phyloP scores from a whole-genome alignment of 2,329 filamentous ascomycete genomes.

The Juglanconis oblonga region DNA sequence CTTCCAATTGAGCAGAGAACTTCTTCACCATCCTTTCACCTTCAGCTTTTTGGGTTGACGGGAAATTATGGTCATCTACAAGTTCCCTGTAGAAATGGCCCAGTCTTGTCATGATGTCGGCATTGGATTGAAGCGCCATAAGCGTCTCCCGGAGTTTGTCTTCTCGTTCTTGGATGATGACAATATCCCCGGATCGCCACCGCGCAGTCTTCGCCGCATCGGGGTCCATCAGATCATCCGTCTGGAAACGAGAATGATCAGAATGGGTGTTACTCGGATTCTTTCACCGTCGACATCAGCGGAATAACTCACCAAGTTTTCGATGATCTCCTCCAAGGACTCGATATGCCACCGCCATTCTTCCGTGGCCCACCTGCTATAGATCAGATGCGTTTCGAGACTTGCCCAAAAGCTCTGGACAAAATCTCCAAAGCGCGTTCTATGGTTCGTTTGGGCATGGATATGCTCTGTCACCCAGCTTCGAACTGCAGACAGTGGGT shows the following conservation, averaged over 20 bases:
- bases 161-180: constrained; percentile 32
- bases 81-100: constrained; percentile 27
- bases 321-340: constrained; percentile 32
- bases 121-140: constrained; percentile 36
- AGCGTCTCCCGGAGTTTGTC: constrained; percentile 34
- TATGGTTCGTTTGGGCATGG: constrained; percentile 23
- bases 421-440: constrained; percentile 30
- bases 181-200: background rate
- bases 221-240: constrained; percentile 26
- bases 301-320: constrained; percentile 6
- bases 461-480: background rate
- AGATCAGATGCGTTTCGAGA: constrained; percentile 34
- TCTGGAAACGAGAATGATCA: background rate
- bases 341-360: constrained; percentile 41
- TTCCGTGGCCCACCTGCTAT: constrained; percentile 37
- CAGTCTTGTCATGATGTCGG: constrained; percentile 32
- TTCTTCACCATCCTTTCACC: constrained; percentile 11
- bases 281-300: too few relatives aligned
- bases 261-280: too few relatives aligned
- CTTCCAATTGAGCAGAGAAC: background rate
- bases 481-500: constrained; percentile 18
- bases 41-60: constrained; percentile 4
- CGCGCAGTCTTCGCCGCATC: background rate
- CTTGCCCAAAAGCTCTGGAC: constrained; percentile 34
- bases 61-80: constrained; percentile 23